Conservation (phyloP, 1,139 yeast genomes). For the Pneumocystis sp. region DNA sequence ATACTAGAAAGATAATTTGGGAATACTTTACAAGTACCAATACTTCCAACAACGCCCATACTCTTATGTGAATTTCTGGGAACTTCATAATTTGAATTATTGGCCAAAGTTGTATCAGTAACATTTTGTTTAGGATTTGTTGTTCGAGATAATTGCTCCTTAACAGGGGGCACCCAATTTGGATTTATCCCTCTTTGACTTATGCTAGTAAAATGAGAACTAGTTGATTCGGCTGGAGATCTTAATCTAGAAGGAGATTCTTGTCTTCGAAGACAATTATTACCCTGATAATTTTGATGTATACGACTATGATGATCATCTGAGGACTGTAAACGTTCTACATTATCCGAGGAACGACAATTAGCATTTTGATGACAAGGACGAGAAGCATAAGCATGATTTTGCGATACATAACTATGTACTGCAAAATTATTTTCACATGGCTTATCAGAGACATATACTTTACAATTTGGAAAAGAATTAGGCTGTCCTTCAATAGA, state of each 20-base stretch:
- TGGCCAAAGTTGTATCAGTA: not conserved
- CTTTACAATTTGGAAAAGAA: not conserved
- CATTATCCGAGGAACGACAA: not conserved
- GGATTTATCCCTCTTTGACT: not conserved
- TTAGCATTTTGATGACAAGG: not conserved
- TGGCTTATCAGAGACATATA: not conserved
- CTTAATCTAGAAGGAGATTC: not conserved
- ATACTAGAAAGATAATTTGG: not conserved
- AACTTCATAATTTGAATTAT: not conserved
- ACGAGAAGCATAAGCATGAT: not conserved
- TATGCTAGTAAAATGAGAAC: not conserved
- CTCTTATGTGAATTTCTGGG: not conserved
- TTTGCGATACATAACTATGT: not conserved
- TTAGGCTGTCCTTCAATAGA: not conserved
- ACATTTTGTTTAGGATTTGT: not conserved
- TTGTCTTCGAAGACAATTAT: not conserved
- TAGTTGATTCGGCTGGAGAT: not conserved
- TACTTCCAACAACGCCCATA: not conserved
- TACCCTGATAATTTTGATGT: not conserved
- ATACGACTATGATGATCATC: not conserved
- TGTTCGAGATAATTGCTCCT: not conserved
- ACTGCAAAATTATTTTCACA: not conserved
- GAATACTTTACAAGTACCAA: not conserved
- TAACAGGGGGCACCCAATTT: not conserved
- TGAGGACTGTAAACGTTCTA: not conserved